Evolutionary conservation across 768 basidiomycete species (phyloP).

Genomic region (Lactarius trivialis): DNA sequence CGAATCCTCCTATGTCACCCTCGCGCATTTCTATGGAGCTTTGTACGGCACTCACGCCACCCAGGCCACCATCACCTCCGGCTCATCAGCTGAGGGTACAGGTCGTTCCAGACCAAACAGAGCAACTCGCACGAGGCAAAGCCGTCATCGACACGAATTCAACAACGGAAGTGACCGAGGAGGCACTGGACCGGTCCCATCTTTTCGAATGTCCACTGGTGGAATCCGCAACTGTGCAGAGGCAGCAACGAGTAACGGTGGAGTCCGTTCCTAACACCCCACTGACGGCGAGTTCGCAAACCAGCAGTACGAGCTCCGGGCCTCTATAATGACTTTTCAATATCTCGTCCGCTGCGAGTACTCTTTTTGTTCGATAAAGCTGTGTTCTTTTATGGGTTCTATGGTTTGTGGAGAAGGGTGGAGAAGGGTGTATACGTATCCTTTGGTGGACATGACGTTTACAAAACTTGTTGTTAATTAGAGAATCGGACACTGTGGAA

Average conservation of each 20-base stretch:
- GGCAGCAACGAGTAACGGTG: neutral
- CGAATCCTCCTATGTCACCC: conserved; percentile 11
- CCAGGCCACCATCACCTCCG: neutral
- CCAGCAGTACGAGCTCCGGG: neutral
- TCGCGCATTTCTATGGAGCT: neutral
- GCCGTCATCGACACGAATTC: neutral
- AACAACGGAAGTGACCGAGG: neutral
- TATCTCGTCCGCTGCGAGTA: neutral
- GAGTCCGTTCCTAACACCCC: conserved; percentile 14
- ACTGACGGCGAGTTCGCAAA: conserved; percentile 6
- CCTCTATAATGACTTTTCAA: neutral
- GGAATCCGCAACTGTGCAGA: neutral
- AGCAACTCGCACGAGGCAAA: neutral
- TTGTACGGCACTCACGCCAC: neutral
- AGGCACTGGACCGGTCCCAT: neutral
- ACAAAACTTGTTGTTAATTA: neutral
- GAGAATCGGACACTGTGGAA: neutral
- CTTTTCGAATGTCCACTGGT: neutral
- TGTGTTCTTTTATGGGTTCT: neutral
- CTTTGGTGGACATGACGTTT: neutral
- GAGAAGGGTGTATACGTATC: neutral
- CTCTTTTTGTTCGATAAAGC: neutral
- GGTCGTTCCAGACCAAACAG: neutral
- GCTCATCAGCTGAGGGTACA: neutral
- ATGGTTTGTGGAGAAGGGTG: neutral